Percentiles rank a stretch among this genome's conserved stretches.
Evolutionary conservation across 2,329 filamentous ascomycete genomes (phyloP).

Genomic region (Diaporthe amygdali): DNA sequence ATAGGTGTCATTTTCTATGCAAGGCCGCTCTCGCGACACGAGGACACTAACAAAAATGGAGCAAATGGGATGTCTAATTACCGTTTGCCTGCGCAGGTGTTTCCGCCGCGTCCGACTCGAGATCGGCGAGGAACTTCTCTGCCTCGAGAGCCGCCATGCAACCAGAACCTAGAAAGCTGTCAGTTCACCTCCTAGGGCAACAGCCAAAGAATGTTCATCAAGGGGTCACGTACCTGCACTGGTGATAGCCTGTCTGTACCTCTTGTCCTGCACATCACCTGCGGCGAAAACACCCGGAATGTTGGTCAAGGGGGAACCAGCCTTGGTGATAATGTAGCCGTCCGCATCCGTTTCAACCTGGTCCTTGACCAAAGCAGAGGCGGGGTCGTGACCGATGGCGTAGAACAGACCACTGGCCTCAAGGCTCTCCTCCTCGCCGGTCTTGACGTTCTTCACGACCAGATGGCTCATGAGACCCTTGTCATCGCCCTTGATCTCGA

Average conservation of each 20-base stretch:
- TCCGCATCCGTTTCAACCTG: slow-evolving; percentile 89
- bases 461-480: slow-evolving; percentile 89
- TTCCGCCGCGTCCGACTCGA: slow-evolving; percentile 42
- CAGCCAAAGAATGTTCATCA: neutral
- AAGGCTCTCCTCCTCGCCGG: slow-evolving; percentile 80
- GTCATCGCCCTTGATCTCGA: slow-evolving; percentile 83
- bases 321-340: slow-evolving; percentile 87
- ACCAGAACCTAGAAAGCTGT: slow-evolving; percentile 70
- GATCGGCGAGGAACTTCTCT: slow-evolving; percentile 88
- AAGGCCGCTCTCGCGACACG: neutral
- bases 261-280: slow-evolving; percentile 98
- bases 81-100: slow-evolving; percentile 29
- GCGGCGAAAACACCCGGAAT: slow-evolving; percentile 93
- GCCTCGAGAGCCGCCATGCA: slow-evolving; percentile 96
- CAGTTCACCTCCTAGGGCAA: slow-evolving; percentile 22
- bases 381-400: slow-evolving; percentile 95
- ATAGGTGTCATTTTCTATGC: slow-evolving; percentile 12
- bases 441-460: slow-evolving; percentile 78
- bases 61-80: slow-evolving; percentile 25
- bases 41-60: neutral
- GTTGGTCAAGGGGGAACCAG: slow-evolving; percentile 87
- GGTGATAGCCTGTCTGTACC: slow-evolving; percentile 96
- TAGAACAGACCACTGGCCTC: slow-evolving; percentile 95
- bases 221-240: slow-evolving; percentile 76
- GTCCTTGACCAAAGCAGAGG: slow-evolving; percentile 86